These are phyloP conservation scores for Colletotrichum spinosum DNA, from an alignment of 2,329 filamentous ascomycete genomes.

Conservation along the genomic window DNA sequence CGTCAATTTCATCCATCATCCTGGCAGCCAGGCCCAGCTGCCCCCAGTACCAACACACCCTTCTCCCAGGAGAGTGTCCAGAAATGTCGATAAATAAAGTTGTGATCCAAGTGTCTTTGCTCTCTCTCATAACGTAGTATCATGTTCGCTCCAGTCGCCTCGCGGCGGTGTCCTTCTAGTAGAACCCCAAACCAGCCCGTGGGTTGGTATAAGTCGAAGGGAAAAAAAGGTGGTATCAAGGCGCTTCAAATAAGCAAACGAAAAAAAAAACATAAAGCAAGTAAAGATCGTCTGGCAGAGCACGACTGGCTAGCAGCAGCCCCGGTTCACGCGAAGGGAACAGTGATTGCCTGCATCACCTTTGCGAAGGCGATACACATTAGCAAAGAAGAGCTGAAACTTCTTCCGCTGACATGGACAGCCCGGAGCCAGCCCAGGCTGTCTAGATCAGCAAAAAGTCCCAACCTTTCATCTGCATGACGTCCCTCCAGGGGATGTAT, in stretches of 20 bases:
- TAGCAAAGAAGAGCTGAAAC: slow-evolving; percentile 36
- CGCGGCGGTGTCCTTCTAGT: slow-evolving; percentile 47
- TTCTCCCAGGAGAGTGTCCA: slow-evolving; percentile 22
- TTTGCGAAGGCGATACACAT: slow-evolving; percentile 42
- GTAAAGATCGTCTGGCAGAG: slow-evolving; percentile 13
- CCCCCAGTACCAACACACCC: slow-evolving; percentile 17
- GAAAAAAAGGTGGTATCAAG: slow-evolving; percentile 43
- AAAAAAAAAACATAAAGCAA: slow-evolving; percentile 37
- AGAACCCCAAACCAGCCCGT: slow-evolving; percentile 31
- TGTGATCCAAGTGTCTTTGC: slow-evolving; percentile 38
- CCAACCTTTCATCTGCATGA: slow-evolving; percentile 92
- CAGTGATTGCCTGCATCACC: slow-evolving; percentile 53
- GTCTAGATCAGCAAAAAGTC: slow-evolving; percentile 87
- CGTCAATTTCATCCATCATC: slow-evolving; percentile 35
- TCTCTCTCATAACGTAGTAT: slow-evolving; percentile 31
- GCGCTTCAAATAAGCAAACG: slow-evolving; percentile 38
- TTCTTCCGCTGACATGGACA: slow-evolving; percentile 12
- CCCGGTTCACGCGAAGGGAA: slow-evolving; percentile 33
- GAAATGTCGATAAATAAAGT: slow-evolving; percentile 9
- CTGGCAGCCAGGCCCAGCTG: slow-evolving; percentile 38
- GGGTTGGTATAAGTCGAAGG: slow-evolving; percentile 40
- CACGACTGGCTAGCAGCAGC: slow-evolving; percentile 29
- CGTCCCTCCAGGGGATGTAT: slow-evolving; percentile 92
- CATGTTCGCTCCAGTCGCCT: slow-evolving; percentile 47
- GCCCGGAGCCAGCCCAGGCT: slow-evolving; percentile 33